Base-by-base conservation (phyloP, 768 basidiomycete species). In the Mycena leptocephala region DNA sequence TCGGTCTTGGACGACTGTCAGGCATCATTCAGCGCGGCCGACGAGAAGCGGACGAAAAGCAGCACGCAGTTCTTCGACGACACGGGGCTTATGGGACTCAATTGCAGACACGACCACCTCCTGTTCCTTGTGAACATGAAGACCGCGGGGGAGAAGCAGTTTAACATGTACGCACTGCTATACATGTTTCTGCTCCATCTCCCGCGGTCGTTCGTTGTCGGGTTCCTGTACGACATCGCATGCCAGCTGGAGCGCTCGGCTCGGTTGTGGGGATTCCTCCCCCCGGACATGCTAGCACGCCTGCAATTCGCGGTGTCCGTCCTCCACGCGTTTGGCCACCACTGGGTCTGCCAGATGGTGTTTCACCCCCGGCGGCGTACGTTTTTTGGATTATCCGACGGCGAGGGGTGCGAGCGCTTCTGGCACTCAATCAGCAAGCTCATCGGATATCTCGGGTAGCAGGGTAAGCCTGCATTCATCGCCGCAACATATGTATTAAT, bases 301-400 rank as follows among this genome's bases (percentile, higher is more conserved):
- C 62, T 87, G 7, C 24, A 51, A 0, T 86, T 83, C 65, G 81
- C 74, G 7, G 80, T 83, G 0, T 82, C 84, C 0, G 82, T 84
- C 5, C 83, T 87, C 76, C 86, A 87, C 77, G 83, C 84, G 6
- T 86, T 82, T 48, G 82, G 85, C 1, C 86, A 86, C 59, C 78
- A 84, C 30, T 86, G 85, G 86, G 77, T 80, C 2, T 86, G 84
- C 72, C 83, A 85, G 55, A 16, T 85, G 5, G 69, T 82, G 5
- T 85, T 80, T 76, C 82, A 86, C 64, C 86, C 85, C 5, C 66
- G 81, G 4, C 80, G 82, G 53, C 70, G 81, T 32, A 5, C 32
- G 4, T 81, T 82, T 4, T 81, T 81, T 76, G 84, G 84, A 2
- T 68, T 82, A 2, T 69, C 80, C 18, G 80, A 84, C 72, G 83